phyloP scores from a whole-genome alignment of 179 eudicot genomes.

The Camellia oleifera region DNA sequence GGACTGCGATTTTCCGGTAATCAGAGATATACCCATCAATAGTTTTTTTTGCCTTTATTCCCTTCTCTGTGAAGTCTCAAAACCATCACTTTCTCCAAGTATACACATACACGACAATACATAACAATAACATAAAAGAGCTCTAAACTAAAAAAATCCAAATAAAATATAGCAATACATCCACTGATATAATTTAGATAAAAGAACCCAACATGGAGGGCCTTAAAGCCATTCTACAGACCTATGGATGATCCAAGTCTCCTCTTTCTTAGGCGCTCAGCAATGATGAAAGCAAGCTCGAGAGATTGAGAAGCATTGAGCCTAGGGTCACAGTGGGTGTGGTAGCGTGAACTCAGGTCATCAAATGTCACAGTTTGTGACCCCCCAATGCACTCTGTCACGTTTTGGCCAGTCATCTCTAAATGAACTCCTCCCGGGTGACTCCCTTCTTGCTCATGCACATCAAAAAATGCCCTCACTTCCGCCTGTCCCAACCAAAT shows the following conservation, averaged over 20 bases:
- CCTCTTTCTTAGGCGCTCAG: constrained; percentile 76
- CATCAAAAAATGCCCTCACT: constrained; percentile 79
- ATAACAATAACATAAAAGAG: constrained; percentile 13
- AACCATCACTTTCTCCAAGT: background rate
- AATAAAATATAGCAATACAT: constrained; percentile 16
- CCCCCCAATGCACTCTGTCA: constrained; percentile 84
- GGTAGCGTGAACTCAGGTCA: constrained; percentile 75
- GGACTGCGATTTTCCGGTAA: constrained; percentile 36
- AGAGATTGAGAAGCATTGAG: constrained; percentile 85
- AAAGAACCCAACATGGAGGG: background rate
- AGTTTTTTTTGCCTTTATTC: too few species aligned
- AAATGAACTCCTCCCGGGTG: constrained; percentile 89
- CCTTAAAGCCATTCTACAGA: constrained; percentile 14
- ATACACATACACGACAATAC: background rate
- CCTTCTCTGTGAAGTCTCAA: background rate
- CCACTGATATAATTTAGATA: constrained; percentile 5
- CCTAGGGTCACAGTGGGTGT: constrained; percentile 86
- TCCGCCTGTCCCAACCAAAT: constrained; percentile 47
- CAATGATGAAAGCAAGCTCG: constrained; percentile 81
- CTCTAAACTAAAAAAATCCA: constrained; percentile 20
- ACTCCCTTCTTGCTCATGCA: constrained; percentile 94
- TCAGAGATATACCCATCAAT: background rate
- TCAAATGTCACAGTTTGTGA: constrained; percentile 71
- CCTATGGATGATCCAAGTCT: constrained; percentile 44
- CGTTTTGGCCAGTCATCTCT: constrained; percentile 88